Conservation (phyloP, 2,329 filamentous ascomycete species). For the Aureobasidium namibiae region DNA sequence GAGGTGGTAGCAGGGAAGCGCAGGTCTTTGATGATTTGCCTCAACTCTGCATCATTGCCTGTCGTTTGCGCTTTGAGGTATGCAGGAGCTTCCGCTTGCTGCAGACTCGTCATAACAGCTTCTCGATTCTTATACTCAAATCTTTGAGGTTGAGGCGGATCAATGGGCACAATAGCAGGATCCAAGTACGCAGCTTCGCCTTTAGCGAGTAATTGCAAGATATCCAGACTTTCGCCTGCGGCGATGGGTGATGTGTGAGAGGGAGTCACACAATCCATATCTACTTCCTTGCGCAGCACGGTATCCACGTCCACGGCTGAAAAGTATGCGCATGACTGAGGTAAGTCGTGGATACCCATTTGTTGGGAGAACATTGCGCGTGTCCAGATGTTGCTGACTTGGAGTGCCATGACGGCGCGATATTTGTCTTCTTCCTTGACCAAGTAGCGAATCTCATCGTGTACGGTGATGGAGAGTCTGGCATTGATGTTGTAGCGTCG, state of each 20-base stretch:
- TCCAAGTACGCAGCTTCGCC: constrained; percentile 63
- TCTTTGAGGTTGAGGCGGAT: constrained; percentile 51
- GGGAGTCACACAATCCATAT: constrained; percentile 94
- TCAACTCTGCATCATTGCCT: constrained; percentile 63
- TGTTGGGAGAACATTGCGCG: constrained; percentile 96
- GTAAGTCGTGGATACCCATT: constrained; percentile 89
- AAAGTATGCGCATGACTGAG: constrained; percentile 91
- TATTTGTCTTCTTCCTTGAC: constrained; percentile 82
- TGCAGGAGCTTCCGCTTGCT: constrained; percentile 40
- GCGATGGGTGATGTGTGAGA: constrained; percentile 72
- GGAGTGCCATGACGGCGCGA: constrained; percentile 80
- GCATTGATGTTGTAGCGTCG: constrained; percentile 78
- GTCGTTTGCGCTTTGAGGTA: constrained; percentile 84
- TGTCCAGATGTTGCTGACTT: constrained; percentile 93
- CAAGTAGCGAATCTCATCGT: constrained; percentile 94
- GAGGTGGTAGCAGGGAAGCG: constrained; percentile 10
- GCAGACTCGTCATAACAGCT: constrained; percentile 70
- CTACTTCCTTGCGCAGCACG: constrained; percentile 93
- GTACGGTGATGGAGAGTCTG: constrained; percentile 84
- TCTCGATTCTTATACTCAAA: constrained; percentile 62
- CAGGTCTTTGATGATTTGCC: constrained; percentile 57
- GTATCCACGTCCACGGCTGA: constrained; percentile 91
- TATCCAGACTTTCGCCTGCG: constrained; percentile 80
- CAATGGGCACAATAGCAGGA: constrained; percentile 48
- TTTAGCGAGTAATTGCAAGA: constrained; percentile 66